These are phyloP conservation scores for Orobanche coerulescens DNA, from an alignment of 257 asterid genomes.

Conservation along the genomic window DNA sequence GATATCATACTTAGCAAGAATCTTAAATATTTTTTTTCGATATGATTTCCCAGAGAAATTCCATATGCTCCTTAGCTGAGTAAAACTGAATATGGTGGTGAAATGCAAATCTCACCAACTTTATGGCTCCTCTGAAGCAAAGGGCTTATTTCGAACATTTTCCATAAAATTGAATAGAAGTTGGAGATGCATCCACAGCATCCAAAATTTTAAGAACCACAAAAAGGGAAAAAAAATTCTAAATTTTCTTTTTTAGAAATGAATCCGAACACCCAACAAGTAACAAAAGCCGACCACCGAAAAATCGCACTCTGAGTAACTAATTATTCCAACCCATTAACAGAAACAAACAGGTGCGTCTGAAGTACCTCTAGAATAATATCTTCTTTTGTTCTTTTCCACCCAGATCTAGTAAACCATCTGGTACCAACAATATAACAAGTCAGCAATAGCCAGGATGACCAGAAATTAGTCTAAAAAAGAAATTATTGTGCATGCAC, in stretches of 20 bases:
- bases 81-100: not conserved
- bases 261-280: not conserved
- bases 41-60: not conserved
- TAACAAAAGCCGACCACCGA: slow-evolving; percentile 3
- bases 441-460: slow-evolving; percentile 19
- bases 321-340: slow-evolving; percentile 14
- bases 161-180: not conserved
- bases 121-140: not conserved
- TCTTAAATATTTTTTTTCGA: not conserved
- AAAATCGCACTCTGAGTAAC: not conserved
- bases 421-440: slow-evolving; percentile 35
- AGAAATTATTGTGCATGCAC: not conserved
- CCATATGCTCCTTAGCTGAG: too few relatives aligned
- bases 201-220: not conserved
- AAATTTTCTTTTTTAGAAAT: not conserved
- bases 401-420: slow-evolving; percentile 81
- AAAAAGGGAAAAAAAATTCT: not conserved
- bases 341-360: not conserved
- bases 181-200: slow-evolving; percentile 1
- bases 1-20: not conserved
- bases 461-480: slow-evolving; percentile 4
- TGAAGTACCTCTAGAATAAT: slow-evolving; percentile 50
- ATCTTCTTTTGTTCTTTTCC: slow-evolving; percentile 88
- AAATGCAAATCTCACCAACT: not conserved
- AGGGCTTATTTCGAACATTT: not conserved